Evolutionary conservation across 2,329 filamentous ascomycete genomes (phyloP), one percentile per base, ranked within the genome.

Genomic region (Aureobasidium leucospermi): DNA sequence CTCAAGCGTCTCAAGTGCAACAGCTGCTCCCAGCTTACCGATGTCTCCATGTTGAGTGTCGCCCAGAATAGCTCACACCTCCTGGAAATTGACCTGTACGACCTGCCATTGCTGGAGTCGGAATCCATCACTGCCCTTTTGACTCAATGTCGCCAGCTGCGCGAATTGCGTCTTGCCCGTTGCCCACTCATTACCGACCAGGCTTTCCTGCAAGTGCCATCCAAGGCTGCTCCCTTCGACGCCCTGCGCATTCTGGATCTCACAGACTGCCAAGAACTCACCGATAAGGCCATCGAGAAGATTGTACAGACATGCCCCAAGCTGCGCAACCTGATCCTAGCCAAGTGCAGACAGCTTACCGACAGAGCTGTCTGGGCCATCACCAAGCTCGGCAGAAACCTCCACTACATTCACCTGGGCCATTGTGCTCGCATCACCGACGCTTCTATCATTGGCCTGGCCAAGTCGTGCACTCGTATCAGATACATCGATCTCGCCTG

Each of bases 401-500:
- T 99, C 58, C 94, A 99, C 73, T 97, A 96, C 71, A 87, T 99
- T 56, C 94, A 99, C 69, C 81, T 99, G 1, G 94, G 94, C 9
- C 94, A 99, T 72, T 99, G 94, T 73, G 84, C 85, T 31, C 85
- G 92, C 48, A 92, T 99, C 69, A 96, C 93, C 0, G 94, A 99
- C 69, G 81, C 85, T 38, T 92, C 90, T 1, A 90, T 99, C 16
- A 88, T 89, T 67, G 86, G 85, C 59, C 80, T 99, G 34, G 90
- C 96, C 41, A 86, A 87, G 65, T 80, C 79, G 57, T 99, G 94
- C 78, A 97, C 93, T 68, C 85, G 94, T 28, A 97, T 99, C 65
- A 84, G 94, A 59, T 99, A 99, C 71, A 99, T 99, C 64, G 94
- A 99, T 70, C 78, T 99, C 45, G 94, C 94, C n/a, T 97, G 94